Evolutionary conservation across 2,329 filamentous ascomycete species (phyloP).

Genomic region (Zymoseptoria pseudotritici): DNA sequence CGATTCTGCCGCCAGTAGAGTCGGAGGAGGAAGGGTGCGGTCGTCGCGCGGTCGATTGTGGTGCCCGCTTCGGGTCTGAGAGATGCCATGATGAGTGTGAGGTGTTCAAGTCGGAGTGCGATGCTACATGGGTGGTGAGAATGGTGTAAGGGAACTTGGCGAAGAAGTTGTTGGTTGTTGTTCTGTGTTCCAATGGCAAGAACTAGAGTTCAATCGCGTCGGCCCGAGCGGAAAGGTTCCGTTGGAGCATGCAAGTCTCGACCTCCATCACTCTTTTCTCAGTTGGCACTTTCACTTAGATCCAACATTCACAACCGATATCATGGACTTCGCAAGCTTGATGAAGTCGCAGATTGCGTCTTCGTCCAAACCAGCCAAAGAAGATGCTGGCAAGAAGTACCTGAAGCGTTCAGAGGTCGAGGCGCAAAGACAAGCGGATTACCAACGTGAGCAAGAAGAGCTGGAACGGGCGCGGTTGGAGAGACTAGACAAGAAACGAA

Average conservation of each 20-base stretch:
- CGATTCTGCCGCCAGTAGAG: constrained; percentile 71
- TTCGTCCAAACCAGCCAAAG: constrained; percentile 54
- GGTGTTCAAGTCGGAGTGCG: neutral
- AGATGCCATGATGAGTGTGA: constrained; percentile 20
- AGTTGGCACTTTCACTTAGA: neutral
- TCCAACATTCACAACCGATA: constrained; percentile 16
- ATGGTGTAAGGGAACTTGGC: neutral
- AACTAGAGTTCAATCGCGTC: neutral
- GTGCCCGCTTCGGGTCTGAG: constrained; percentile 29
- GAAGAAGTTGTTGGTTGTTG: neutral
- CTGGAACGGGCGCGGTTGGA: constrained; percentile 65
- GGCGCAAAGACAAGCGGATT: constrained; percentile 69
- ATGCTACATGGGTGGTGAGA: constrained; percentile 2
- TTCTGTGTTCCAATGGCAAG: neutral
- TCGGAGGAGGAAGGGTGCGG: constrained; percentile 75
- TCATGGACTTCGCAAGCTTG: constrained; percentile 90
- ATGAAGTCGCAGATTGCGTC: constrained; percentile 83
- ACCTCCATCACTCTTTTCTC: neutral
- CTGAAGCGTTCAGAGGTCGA: constrained; percentile 79
- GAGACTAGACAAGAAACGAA: constrained; percentile 70
- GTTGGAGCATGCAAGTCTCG: neutral
- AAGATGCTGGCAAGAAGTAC: constrained; percentile 59
- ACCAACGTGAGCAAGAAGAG: constrained; percentile 71
- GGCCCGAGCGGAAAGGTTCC: neutral
- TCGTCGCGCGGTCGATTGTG: constrained; percentile 60